Conservation (phyloP, 768 basidiomycete genomes). For the Tulasnella sp. region DNA sequence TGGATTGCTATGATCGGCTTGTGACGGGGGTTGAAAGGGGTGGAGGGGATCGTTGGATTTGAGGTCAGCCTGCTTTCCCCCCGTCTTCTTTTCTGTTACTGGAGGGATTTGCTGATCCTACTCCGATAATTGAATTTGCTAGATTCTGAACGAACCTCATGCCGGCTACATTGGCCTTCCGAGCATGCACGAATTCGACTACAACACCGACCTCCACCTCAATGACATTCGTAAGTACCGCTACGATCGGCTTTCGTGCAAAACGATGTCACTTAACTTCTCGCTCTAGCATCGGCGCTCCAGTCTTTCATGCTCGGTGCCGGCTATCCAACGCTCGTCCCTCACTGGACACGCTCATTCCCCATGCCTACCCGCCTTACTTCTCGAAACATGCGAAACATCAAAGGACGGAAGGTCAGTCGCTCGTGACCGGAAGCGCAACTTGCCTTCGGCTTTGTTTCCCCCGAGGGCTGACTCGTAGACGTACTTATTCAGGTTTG, state of each 20-base stretch:
- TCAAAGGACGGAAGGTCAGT: constrained; percentile 38
- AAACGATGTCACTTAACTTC: not conserved
- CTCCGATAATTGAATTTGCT: not conserved
- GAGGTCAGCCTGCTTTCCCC: constrained; percentile 49
- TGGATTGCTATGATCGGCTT: constrained; percentile 66
- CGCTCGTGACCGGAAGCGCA: no score
- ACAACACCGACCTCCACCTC: constrained; percentile 90
- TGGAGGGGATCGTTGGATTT: constrained; percentile 80
- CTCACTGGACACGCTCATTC: constrained; percentile 76
- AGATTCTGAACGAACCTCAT: constrained; percentile 96
- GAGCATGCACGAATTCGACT: constrained; percentile 80
- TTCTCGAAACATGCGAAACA: constrained; percentile 51
- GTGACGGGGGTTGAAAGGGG: constrained; percentile 58
- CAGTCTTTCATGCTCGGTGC: constrained; percentile 90
- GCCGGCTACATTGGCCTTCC: constrained; percentile 79
- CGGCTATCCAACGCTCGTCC: constrained; percentile 73
- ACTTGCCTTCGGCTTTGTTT: no score
- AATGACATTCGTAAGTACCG: constrained; percentile 57
- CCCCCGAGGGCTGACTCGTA: not conserved
- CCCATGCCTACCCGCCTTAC: constrained; percentile 75
- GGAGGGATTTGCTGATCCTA: not conserved
- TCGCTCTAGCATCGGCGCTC: constrained; percentile 60
- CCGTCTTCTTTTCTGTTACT: not conserved
- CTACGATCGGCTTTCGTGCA: not conserved
- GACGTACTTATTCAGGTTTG: constrained; percentile 40